A percentile compares a stretch with the other conserved stretches of the same genome.
These are phyloP conservation scores for Lactarius evosmus DNA, from an alignment of 768 basidiomycete genomes.

Conservation along the genomic window DNA sequence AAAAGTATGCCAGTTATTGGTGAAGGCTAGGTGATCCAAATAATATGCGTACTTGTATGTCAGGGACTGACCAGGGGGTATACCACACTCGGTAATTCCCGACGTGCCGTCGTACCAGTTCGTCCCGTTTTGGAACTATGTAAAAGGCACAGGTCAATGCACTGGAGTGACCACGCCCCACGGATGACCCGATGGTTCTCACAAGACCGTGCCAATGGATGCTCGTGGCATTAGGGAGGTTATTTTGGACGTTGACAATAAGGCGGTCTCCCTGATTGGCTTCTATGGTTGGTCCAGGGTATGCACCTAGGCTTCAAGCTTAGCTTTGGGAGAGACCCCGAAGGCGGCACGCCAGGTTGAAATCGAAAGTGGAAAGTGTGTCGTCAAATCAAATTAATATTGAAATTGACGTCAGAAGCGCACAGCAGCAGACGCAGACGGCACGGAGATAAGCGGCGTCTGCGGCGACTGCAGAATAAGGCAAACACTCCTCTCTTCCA, in stretches of 20 bases:
- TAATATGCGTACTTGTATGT: constrained; percentile 35
- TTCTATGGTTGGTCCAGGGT: constrained; percentile 41
- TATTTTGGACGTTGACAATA: constrained; percentile 38
- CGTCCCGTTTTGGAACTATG: constrained; percentile 45
- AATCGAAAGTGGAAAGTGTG: not conserved
- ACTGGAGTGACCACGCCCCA: constrained; percentile 2
- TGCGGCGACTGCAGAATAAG: not conserved
- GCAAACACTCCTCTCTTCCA: not conserved
- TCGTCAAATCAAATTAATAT: not conserved
- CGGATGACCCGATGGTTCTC: not conserved
- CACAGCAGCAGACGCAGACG: too few relatives aligned
- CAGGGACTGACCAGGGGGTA: constrained; percentile 48
- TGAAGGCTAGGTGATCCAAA: not conserved
- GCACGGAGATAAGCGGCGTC: not conserved
- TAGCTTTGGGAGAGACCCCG: not conserved
- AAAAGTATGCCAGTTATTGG: too few relatives aligned
- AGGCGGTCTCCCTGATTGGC: constrained; percentile 39
- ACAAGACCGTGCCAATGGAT: constrained; percentile 39
- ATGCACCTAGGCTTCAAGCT: constrained; percentile 30
- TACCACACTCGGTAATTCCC: constrained; percentile 50
- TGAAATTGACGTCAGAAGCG: not conserved
- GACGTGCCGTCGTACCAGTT: constrained; percentile 48
- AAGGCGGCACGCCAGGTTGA: not conserved
- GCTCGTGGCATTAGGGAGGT: constrained; percentile 35
- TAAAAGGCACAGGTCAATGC: constrained; percentile 21